A percentile compares a stretch with the other conserved stretches of the same genome.
These are phyloP conservation scores for Stylosanthes scabra DNA, from an alignment of 331 rosid species.

Conservation along the genomic window DNA sequence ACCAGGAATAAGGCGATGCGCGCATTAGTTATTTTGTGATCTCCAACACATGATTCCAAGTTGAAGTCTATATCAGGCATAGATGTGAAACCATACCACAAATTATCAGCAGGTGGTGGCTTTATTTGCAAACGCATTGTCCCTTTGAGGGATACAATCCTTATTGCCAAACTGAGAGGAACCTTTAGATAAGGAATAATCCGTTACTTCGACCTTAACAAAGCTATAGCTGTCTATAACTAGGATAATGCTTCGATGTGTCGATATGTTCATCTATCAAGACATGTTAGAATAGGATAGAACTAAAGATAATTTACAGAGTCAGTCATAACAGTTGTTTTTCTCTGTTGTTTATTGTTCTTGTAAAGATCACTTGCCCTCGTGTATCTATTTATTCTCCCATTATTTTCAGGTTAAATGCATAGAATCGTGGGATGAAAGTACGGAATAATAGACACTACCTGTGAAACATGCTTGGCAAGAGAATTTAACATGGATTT, in stretches of 20 bases:
- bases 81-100: slow-evolving; percentile 91
- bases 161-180: slow-evolving; percentile 80
- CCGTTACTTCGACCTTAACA: slow-evolving; percentile 40
- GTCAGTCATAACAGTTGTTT: neutral
- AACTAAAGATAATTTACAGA: neutral
- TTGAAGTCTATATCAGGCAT: slow-evolving; percentile 87
- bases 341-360: too few relatives aligned
- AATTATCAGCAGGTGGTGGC: slow-evolving; percentile 93
- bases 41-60: slow-evolving; percentile 88
- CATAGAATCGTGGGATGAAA: neutral
- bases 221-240: slow-evolving; percentile 43
- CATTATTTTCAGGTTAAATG: too few relatives aligned
- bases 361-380: too few relatives aligned
- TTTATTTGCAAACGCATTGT: slow-evolving; percentile 84
- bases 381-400: too few relatives aligned
- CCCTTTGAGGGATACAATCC: slow-evolving; percentile 84
- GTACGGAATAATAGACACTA: slow-evolving; percentile 34
- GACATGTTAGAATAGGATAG: neutral
- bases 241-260: slow-evolving; percentile 35
- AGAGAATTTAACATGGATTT: slow-evolving; percentile 69
- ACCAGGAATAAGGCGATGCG: slow-evolving; percentile 69
- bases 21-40: slow-evolving; percentile 76
- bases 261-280: slow-evolving; percentile 7
- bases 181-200: slow-evolving; percentile 63
- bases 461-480: slow-evolving; percentile 97